Percentiles rank a stretch among this genome's conserved stretches.
Conservation (phyloP, 129 eudicot species). For the Sambucus nigra region DNA sequence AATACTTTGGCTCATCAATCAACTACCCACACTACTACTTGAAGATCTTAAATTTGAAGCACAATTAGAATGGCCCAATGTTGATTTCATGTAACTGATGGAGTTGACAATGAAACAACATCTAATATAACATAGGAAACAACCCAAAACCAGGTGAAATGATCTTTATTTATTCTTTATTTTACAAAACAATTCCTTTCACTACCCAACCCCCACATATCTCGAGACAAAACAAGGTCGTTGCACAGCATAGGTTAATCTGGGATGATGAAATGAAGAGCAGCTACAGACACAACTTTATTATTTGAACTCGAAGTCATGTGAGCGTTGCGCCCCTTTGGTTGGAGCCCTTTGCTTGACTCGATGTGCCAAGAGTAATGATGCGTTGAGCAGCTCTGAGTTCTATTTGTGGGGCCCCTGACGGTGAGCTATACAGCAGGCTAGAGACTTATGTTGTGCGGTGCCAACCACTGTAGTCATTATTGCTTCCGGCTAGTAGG, state of each 20-base stretch:
- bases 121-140: background rate
- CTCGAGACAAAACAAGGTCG: background rate
- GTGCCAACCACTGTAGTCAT: no score
- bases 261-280: background rate
- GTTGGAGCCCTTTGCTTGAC: no score
- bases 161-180: background rate
- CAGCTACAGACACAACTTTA: background rate
- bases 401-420: no score
- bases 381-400: no score
- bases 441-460: no score
- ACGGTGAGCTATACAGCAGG: no score
- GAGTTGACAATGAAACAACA: background rate
- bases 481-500: no score
- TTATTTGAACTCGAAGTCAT: no score
- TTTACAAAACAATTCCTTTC: background rate
- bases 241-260: background rate
- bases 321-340: no score
- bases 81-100: background rate
- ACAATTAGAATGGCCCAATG: background rate
- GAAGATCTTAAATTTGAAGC: background rate
- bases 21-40: background rate
- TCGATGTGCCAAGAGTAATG: no score
- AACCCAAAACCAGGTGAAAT: no score
- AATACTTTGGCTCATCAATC: no score
- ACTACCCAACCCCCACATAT: background rate